Percentiles rank a stretch among this genome's conserved stretches.
These are phyloP conservation scores for Phyllosticta capitalensis DNA, from an alignment of 2,329 filamentous ascomycete species.

Conservation along the genomic window DNA sequence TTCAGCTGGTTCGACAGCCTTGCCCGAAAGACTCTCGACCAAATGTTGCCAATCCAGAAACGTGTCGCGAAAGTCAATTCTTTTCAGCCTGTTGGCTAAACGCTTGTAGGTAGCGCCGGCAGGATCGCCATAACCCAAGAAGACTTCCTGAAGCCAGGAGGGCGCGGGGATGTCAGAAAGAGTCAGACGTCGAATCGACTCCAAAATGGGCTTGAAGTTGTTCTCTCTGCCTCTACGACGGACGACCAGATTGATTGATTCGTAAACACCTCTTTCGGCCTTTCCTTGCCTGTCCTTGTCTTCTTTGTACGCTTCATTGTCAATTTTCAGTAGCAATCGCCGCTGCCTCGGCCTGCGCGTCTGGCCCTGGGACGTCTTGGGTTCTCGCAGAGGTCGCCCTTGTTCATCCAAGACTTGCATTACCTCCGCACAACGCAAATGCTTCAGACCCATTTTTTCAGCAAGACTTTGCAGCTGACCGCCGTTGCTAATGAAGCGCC, in stretches of 20 bases:
- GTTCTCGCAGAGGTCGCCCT: constrained; percentile 60
- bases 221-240: constrained; percentile 82
- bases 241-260: constrained; percentile 74
- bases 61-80: constrained; percentile 84
- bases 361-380: constrained; percentile 35
- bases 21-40: constrained; percentile 79
- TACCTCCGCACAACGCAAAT: constrained; percentile 74
- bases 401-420: constrained; percentile 80
- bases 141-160: constrained; percentile 91
- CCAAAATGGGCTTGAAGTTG: constrained; percentile 89
- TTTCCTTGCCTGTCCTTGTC: constrained; percentile 59
- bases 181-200: constrained; percentile 80
- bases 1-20: constrained; percentile 69
- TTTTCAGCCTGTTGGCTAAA: constrained; percentile 65
- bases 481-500: constrained; percentile 45
- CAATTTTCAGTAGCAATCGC: constrained; percentile 70
- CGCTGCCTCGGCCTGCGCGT: constrained; percentile 49
- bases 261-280: constrained; percentile 72
- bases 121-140: constrained; percentile 93
- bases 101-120: constrained; percentile 78
- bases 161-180: constrained; percentile 79
- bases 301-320: constrained; percentile 64
- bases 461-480: constrained; percentile 36
- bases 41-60: constrained; percentile 95
- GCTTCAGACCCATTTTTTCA: constrained; percentile 57